Percentiles rank a stretch among this genome's conserved stretches.
Evolutionary conservation across 2,329 filamentous ascomycete genomes (phyloP).

Genomic region (Aspergillus spinulosporus): DNA sequence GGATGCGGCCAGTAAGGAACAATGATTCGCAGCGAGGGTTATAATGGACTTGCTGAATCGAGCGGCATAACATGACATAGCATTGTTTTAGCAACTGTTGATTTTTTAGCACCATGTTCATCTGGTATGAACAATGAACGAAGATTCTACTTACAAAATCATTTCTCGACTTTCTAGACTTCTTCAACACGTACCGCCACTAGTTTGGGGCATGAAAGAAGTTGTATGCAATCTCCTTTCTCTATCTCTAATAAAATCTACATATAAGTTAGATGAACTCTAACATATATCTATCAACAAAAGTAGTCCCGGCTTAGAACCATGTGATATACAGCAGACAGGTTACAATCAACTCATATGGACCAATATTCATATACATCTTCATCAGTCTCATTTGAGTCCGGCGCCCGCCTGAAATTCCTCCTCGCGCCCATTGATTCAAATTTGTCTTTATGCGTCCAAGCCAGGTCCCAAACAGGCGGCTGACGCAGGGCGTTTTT

Average conservation of each 20-base stretch:
- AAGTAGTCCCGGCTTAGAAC: not conserved
- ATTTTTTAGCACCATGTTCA: not conserved
- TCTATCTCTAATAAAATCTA: not conserved
- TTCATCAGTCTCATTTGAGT: constrained; percentile 13
- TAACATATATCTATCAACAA: not conserved
- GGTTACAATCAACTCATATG: constrained; percentile 13
- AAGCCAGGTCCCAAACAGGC: constrained; percentile 31
- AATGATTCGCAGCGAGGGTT: not conserved
- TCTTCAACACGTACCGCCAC: not conserved
- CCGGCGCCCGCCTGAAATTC: not conserved
- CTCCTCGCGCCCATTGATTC: constrained; percentile 7
- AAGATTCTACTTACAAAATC: not conserved
- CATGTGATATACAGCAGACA: not conserved
- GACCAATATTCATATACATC: constrained; percentile 22
- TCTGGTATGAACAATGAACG: not conserved
- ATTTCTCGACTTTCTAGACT: not conserved
- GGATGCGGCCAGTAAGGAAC: constrained; percentile 17
- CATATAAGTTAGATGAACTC: not conserved
- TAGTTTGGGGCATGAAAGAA: not conserved
- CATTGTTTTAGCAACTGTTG: not conserved
- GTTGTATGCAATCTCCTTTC: not conserved
- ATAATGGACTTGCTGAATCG: not conserved
- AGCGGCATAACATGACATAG: not conserved
- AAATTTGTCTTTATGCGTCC: constrained; percentile 26
- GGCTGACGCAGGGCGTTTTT: constrained; percentile 25